Base-by-base conservation (phyloP, 345 rosid species). In the Luvunga scandens region DNA sequence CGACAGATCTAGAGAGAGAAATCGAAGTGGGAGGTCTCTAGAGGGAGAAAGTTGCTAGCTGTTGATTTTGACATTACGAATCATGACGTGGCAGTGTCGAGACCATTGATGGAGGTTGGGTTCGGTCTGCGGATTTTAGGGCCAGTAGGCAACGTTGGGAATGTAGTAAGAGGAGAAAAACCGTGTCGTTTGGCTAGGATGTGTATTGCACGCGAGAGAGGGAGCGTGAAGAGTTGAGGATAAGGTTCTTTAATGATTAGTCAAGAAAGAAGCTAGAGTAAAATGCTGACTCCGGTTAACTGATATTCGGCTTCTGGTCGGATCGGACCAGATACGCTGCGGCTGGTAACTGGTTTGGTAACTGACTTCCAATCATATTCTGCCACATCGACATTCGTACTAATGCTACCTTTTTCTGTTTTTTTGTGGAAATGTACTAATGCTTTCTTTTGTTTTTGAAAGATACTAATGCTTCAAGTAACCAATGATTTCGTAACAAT, bases 31-130 rank as follows among this genome's bases (percentile, higher is more conserved):
- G 16, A 25, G 30, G 21, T 9, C 0, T 9, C 42, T 30, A 22
- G 66, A 25, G 62, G 69, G 64, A 73, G 81, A 69, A 16, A 66
- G 61, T 64, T 71, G 36, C 56, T 50, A 71, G 75, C 69, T 27
- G 83, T 66, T 72, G 79, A 57, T 36, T 39, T 31, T 16, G 70
- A 75, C 56, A 9, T 50, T 22, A 42, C 36, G 65, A 50, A 2
- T 25, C 16, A 71, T 83, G 85, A 88, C 86, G 87, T 83, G 89
- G 84, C 73, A 65, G 77, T 22, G 27, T 25, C 3, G 7, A 60
- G 69, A 34, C 76, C 77, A 77, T 66, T 74, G 80, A 67, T 48
- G 71, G 24, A 18, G 12, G 28, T 50, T 66, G 19, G 24, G 66
- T 56, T 69, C 31, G 33, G 72, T 12, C 31, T 12, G 39, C 8